phyloP scores from a whole-genome alignment of 2,329 filamentous ascomycete species.

The Monilinia polystroma region DNA sequence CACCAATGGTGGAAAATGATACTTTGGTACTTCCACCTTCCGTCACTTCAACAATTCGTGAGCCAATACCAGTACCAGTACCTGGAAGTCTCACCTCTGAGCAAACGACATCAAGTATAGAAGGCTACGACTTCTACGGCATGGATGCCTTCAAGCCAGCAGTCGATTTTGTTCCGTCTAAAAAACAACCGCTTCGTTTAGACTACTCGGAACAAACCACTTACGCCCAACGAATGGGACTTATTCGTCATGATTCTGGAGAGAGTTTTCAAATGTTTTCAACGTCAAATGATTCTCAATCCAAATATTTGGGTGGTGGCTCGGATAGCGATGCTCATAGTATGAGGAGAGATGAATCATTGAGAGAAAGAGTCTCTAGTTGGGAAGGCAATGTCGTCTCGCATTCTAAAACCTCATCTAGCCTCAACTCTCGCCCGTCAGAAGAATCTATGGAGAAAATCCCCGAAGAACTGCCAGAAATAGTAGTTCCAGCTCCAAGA shows the following conservation, averaged over 20 bases:
- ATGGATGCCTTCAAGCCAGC: constrained; percentile 52
- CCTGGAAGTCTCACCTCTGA: constrained; percentile 26
- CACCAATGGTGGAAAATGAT: constrained; percentile 39
- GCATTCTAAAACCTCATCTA: constrained; percentile 24
- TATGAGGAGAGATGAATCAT: constrained; percentile 23
- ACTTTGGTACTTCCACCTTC: constrained; percentile 35
- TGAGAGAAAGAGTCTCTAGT: constrained; percentile 35
- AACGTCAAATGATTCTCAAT: constrained; percentile 50
- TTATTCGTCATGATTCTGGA: constrained; percentile 55
- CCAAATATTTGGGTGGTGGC: constrained; percentile 40
- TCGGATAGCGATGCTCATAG: constrained; percentile 39
- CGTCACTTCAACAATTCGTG: constrained; percentile 31
- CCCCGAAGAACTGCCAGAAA: constrained; percentile 12
- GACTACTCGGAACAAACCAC: constrained; percentile 35
- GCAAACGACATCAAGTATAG: constrained; percentile 39
- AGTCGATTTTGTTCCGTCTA: constrained; percentile 53
- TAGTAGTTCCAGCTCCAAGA: not conserved
- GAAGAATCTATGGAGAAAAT: constrained; percentile 20
- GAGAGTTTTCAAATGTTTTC: constrained; percentile 62
- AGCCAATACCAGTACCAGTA: constrained; percentile 36
- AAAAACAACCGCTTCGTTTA: constrained; percentile 43
- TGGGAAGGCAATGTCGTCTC: constrained; percentile 37
- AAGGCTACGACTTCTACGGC: constrained; percentile 67
- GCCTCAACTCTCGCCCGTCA: constrained; percentile 26
- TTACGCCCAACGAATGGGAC: constrained; percentile 30